Conservation (phyloP, 305 asterid genomes). For the Fraxinus baroniana region DNA sequence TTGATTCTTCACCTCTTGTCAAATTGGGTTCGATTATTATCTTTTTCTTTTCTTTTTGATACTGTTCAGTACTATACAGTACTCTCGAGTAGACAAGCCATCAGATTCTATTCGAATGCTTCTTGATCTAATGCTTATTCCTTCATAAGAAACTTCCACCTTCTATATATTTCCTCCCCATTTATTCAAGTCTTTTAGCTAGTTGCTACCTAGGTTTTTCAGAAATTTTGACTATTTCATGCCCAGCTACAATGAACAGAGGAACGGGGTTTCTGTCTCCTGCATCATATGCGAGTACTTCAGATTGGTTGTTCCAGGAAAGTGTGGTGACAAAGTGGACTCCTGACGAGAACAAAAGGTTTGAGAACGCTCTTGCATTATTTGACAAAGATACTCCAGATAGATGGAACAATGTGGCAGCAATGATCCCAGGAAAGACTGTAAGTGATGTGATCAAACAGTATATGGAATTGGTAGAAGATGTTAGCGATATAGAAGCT, state of each 20-base stretch:
- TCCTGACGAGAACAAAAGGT: slow-evolving; percentile 73
- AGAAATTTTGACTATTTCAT: not conserved
- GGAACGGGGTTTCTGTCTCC: not conserved
- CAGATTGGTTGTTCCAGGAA: not conserved
- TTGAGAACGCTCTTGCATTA: slow-evolving; percentile 78
- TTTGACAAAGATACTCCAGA: slow-evolving; percentile 87
- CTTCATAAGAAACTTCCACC: not conserved
- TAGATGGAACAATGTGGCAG: slow-evolving; percentile 84
- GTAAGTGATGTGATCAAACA: slow-evolving; percentile 69
- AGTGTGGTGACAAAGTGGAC: slow-evolving; percentile 51
- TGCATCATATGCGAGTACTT: not conserved
- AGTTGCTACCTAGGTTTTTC: not conserved
- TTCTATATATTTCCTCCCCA: not conserved
- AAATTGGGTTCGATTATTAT: not conserved
- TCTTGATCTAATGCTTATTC: not conserved
- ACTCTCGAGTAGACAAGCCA: not conserved
- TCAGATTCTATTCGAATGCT: not conserved
- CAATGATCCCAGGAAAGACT: slow-evolving; percentile 80
- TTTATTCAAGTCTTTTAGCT: not conserved
- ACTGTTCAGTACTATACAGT: not conserved
- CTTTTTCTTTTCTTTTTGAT: not conserved
- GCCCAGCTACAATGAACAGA: not conserved
- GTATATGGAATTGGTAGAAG: slow-evolving; percentile 68
- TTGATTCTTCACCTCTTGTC: not conserved
- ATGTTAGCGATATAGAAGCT: slow-evolving; percentile 75